Conservation (phyloP, 768 basidiomycete species). For the Termitomyces sp. region DNA sequence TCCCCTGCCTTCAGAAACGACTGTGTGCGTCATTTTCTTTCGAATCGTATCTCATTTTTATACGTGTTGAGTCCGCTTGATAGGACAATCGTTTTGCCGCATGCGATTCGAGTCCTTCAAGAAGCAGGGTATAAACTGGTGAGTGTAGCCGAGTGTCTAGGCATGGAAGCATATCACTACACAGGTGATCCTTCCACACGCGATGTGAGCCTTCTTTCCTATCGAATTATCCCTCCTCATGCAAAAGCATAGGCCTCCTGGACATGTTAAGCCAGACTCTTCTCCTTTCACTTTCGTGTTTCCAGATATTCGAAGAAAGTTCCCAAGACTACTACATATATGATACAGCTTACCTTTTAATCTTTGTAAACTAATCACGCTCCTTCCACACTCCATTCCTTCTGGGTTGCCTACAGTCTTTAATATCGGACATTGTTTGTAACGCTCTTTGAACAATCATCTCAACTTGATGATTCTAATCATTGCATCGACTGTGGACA, state of each 20-base stretch:
- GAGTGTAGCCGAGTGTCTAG: slow-evolving; percentile 33
- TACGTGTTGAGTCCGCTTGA: too few relatives aligned
- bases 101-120: slow-evolving; percentile 28
- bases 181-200: slow-evolving; percentile 20
- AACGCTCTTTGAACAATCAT: neutral
- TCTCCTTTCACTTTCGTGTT: too few relatives aligned
- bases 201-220: slow-evolving; percentile 20
- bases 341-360: neutral
- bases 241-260: neutral
- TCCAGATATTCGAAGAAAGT: neutral
- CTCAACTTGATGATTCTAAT: neutral
- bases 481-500: neutral
- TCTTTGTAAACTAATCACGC: neutral
- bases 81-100: slow-evolving; percentile 27
- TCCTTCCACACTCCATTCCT: neutral
- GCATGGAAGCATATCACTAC: slow-evolving; percentile 24
- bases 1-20: slow-evolving; percentile 13
- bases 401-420: neutral
- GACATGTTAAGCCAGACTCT: neutral
- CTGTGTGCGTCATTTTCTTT: slow-evolving; percentile 11
- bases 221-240: neutral
- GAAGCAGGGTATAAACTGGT: slow-evolving; percentile 32
- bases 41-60: neutral
- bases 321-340: neutral
- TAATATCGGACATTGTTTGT: neutral